phyloP scores from a whole-genome alignment of 2,329 filamentous ascomycete species.

The Orbilia brochopaga region DNA sequence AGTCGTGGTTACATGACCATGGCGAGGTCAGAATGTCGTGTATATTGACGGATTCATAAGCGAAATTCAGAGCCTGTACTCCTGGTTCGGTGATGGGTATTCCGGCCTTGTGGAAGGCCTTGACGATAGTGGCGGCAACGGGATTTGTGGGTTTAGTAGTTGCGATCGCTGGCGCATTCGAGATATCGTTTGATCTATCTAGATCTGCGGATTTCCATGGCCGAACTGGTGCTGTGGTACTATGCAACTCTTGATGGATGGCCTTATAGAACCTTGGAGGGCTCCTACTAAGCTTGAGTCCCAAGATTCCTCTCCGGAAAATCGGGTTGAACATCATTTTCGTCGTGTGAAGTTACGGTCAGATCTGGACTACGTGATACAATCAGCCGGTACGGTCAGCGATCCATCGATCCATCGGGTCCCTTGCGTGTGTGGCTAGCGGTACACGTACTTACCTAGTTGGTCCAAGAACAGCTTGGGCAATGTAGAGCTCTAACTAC shows the following conservation, averaged over 20 bases:
- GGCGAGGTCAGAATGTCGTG: no score
- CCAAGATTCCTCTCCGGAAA: background rate
- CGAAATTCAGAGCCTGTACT: slow-evolving; percentile 4
- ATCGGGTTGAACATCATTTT: slow-evolving; percentile 1
- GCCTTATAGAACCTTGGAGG: slow-evolving; percentile 1
- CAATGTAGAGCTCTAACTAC: no score
- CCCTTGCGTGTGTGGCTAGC: no score
- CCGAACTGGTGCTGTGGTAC: background rate
- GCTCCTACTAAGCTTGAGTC: background rate
- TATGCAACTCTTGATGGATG: slow-evolving; percentile 1
- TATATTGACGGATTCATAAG: background rate
- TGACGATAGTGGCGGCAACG: slow-evolving; percentile 1
- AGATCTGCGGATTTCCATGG: background rate
- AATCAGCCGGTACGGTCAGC: no score
- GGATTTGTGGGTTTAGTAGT: slow-evolving; percentile 1
- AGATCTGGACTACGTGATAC: no score
- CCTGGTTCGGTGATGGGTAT: slow-evolving; percentile 7
- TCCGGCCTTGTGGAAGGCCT: background rate
- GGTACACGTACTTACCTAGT: no score
- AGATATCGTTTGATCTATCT: background rate
- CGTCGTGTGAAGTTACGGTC: no score
- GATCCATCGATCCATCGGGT: no score
- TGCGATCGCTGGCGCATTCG: background rate
- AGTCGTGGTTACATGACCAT: no score
- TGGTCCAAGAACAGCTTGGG: no score